Evolutionary conservation across 73 alveolate species (phyloP).

Genomic region (Paramecium octaurelia): DNA sequence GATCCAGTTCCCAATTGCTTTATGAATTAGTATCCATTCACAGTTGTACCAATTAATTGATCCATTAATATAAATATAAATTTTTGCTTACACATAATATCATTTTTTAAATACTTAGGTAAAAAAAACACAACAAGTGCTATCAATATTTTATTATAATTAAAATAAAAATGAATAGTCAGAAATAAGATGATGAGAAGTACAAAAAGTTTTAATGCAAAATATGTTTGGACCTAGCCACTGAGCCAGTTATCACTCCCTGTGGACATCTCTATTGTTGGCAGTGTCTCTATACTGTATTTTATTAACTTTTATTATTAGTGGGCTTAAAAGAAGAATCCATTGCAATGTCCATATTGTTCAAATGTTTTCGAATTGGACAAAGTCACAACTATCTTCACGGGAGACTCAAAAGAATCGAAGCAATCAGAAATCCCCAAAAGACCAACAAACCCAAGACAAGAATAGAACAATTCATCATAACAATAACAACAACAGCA

Average conservation of each 20-base stretch:
- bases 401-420: background rate
- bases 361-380: background rate
- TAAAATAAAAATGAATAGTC: background rate
- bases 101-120: background rate
- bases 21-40: background rate
- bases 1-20: background rate
- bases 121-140: background rate
- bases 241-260: conserved; percentile 89
- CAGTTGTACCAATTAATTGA: background rate
- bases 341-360: conserved; percentile 45
- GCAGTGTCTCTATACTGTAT: conserved; percentile 80
- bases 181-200: background rate
- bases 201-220: conserved; percentile 76
- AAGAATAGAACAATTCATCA: background rate
- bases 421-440: background rate
- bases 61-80: background rate
- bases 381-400: background rate
- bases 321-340: conserved; percentile 41
- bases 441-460: background rate
- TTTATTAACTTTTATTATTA: background rate
- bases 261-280: conserved; percentile 96
- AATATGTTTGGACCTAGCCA: conserved; percentile 87
- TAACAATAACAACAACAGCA: background rate
- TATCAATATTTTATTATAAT: background rate
- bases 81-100: background rate